phyloP scores from a whole-genome alignment of 1,284 basidiomycete species.

The Ustilago tritici region DNA sequence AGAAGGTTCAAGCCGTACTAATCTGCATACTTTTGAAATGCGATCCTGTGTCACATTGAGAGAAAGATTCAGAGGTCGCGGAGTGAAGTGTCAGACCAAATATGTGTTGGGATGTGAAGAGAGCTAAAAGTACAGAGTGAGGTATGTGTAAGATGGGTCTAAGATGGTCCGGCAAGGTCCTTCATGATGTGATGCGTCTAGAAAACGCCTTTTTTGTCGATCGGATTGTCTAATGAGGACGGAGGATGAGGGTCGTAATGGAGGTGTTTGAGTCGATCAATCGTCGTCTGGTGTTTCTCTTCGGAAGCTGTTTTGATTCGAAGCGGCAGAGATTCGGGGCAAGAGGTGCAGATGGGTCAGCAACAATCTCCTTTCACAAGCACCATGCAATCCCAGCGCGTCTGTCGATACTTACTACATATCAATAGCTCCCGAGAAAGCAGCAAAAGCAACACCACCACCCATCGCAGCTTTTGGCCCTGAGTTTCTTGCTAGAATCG shows the following conservation, averaged over 20 bases:
- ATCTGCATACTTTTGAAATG: neutral
- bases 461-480: conserved; percentile 65
- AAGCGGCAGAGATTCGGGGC: neutral
- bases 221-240: too few relatives aligned
- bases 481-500: conserved; percentile 63
- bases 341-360: neutral
- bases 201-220: too few relatives aligned
- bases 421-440: conserved; percentile 68
- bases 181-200: too few relatives aligned
- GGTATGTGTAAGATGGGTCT: neutral
- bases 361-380: neutral
- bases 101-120: neutral
- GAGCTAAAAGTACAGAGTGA: conserved; percentile 26
- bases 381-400: neutral
- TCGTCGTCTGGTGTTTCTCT: conserved; percentile 58
- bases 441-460: conserved; percentile 66
- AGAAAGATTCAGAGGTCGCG: too few relatives aligned
- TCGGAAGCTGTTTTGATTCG: conserved; percentile 43
- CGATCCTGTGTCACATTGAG: neutral
- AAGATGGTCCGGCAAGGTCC: neutral
- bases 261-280: conserved; percentile 9
- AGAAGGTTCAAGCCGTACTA: conserved; percentile 65
- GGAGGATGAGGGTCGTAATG: neutral
- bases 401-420: conserved; percentile 51
- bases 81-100: neutral